Conservation (phyloP, 352 stramenopile species). For the Pythium scleroteichum region DNA sequence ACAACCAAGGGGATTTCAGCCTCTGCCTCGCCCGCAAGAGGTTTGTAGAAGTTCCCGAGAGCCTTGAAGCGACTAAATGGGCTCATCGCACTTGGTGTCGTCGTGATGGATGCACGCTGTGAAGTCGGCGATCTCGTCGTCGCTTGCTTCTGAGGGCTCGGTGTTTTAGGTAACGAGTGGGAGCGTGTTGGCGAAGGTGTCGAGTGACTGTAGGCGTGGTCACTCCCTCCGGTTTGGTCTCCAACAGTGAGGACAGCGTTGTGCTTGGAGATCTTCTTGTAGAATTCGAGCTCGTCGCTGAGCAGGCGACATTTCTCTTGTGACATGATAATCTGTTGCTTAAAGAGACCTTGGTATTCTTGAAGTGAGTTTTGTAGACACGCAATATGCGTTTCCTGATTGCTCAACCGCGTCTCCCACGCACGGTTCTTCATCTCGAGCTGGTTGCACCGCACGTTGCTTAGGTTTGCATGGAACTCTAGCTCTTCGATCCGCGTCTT, state of each 20-base stretch:
- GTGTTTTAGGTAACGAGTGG: slow-evolving; percentile 8
- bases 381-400: slow-evolving; percentile 74
- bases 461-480: slow-evolving; percentile 65
- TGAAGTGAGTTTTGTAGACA: slow-evolving; percentile 75
- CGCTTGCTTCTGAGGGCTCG: slow-evolving; percentile 12
- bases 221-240: slow-evolving; percentile 3
- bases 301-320: slow-evolving; percentile 77
- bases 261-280: slow-evolving; percentile 74
- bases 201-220: slow-evolving; percentile 1
- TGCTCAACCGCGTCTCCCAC: slow-evolving; percentile 66
- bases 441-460: slow-evolving; percentile 58
- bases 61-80: slow-evolving; percentile 21
- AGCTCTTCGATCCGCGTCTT: slow-evolving; percentile 75
- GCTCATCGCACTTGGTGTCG: slow-evolving; percentile 4
- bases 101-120: not conserved
- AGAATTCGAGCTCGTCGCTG: slow-evolving; percentile 78
- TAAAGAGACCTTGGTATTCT: slow-evolving; percentile 80
- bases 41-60: slow-evolving; percentile 23
- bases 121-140: not conserved
- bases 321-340: slow-evolving; percentile 82
- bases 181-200: slow-evolving; percentile 5
- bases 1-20: slow-evolving; percentile 25
- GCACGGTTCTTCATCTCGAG: slow-evolving; percentile 71
- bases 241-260: slow-evolving; percentile 18
- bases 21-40: slow-evolving; percentile 7